Evolutionary conservation across 768 basidiomycete species (phyloP).

Genomic region (Mycena epipterygia): DNA sequence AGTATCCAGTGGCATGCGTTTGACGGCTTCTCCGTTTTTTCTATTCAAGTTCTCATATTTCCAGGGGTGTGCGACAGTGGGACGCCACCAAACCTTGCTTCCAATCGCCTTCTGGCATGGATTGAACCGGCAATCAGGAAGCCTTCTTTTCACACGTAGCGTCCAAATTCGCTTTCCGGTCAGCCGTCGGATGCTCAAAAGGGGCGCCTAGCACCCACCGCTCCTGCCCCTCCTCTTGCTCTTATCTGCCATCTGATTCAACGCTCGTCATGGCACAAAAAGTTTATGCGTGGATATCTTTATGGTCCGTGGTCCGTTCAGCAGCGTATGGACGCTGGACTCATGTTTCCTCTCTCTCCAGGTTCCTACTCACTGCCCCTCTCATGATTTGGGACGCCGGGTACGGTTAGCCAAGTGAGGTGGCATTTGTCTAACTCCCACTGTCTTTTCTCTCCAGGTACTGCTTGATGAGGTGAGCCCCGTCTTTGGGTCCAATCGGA

Average conservation of each 20-base stretch:
- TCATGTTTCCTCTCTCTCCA: constrained; percentile 9
- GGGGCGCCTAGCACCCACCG: constrained; percentile 17
- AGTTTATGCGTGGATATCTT: constrained; percentile 61
- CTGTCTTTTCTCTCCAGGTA: constrained; percentile 47
- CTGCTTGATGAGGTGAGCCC: constrained; percentile 49
- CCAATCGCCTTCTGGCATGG: constrained; percentile 28
- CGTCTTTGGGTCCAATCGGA: constrained; percentile 38
- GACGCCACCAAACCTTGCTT: constrained; percentile 31
- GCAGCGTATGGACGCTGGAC: background rate
- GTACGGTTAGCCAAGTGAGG: constrained; percentile 47
- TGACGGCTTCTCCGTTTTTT: constrained; percentile 10
- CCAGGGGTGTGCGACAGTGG: constrained; percentile 17
- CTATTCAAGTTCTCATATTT: constrained; percentile 19
- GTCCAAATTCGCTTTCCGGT: constrained; percentile 38
- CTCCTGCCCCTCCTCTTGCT: constrained; percentile 16
- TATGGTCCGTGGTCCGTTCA: constrained; percentile 47
- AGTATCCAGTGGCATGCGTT: constrained; percentile 19
- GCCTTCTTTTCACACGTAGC: constrained; percentile 36
- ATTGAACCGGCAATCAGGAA: constrained; percentile 35
- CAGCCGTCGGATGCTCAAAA: constrained; percentile 35
- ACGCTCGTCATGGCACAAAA: constrained; percentile 29
- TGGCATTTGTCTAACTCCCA: background rate
- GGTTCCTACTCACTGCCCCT: constrained; percentile 69
- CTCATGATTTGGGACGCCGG: constrained; percentile 81
- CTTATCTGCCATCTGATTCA: background rate